A percentile compares a stretch with the other conserved stretches of the same genome.
phyloP scores from a whole-genome alignment of 129 eudicot species.

The Centella asiatica region DNA sequence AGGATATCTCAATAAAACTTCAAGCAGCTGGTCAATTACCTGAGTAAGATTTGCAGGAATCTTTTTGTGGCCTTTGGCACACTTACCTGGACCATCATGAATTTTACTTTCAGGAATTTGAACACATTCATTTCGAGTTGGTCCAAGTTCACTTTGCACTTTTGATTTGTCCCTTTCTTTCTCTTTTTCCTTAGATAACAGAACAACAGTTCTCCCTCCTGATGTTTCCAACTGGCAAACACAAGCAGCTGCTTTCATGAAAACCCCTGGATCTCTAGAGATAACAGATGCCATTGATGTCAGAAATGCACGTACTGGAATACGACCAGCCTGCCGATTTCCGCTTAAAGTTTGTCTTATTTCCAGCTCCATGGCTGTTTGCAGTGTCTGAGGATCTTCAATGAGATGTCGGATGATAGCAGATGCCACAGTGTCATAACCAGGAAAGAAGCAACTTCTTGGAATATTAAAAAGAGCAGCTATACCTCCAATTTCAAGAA shows the following conservation, averaged over 20 bases:
- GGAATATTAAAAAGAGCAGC: slow-evolving; percentile 73
- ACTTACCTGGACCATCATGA: slow-evolving; percentile 61
- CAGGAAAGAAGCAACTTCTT: slow-evolving; percentile 73
- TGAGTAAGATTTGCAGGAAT: slow-evolving; percentile 77
- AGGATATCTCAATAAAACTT: slow-evolving; percentile 58
- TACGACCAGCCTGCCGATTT: slow-evolving; percentile 71
- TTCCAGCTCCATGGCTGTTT: slow-evolving; percentile 96
- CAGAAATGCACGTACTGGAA: slow-evolving; percentile 67
- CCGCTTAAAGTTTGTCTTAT: slow-evolving; percentile 75
- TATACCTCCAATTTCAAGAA: slow-evolving; percentile 82
- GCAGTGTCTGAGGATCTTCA: slow-evolving; percentile 96
- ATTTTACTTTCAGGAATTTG: slow-evolving; percentile 56
- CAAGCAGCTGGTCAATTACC: slow-evolving; percentile 93
- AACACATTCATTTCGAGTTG: slow-evolving; percentile 36
- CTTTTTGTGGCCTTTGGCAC: slow-evolving; percentile 71
- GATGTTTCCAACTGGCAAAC: slow-evolving; percentile 88
- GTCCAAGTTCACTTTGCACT: slow-evolving; percentile 49
- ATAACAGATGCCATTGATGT: slow-evolving; percentile 93
- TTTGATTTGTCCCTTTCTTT: slow-evolving; percentile 60
- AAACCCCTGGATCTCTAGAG: slow-evolving; percentile 82
- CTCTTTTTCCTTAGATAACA: slow-evolving; percentile 70
- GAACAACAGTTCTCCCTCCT: slow-evolving; percentile 69
- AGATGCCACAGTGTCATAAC: slow-evolving; percentile 90
- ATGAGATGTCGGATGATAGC: slow-evolving; percentile 90
- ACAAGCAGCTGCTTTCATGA: slow-evolving; percentile 75